A percentile compares a stretch with the other conserved stretches of the same genome.
These are phyloP conservation scores for Phytophthora macrochlamydospora DNA, from an alignment of 352 stramenopile genomes.

Conservation along the genomic window DNA sequence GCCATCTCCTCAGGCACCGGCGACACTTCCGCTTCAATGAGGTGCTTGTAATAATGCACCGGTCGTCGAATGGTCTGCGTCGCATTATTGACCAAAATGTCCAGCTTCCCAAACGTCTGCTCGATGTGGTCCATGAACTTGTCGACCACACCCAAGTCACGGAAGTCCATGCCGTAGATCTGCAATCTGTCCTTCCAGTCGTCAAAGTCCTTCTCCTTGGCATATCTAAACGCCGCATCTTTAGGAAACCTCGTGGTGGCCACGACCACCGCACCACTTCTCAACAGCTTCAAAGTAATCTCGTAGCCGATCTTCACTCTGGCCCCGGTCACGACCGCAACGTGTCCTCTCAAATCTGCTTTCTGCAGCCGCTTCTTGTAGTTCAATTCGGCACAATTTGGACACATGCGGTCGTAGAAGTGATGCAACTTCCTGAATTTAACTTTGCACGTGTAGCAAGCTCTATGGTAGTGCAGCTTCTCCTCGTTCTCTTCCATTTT, in stretches of 20 bases:
- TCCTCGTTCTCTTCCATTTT: conserved; percentile 7
- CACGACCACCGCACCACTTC: conserved; percentile 85
- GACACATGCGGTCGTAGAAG: conserved; percentile 95
- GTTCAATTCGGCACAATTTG: conserved; percentile 92
- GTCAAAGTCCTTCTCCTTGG: conserved; percentile 85
- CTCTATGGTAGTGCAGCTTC: conserved; percentile 87
- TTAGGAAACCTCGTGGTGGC: conserved; percentile 95
- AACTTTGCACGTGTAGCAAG: conserved; percentile 95
- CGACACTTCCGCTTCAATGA: conserved; percentile 80
- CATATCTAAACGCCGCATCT: conserved; percentile 87
- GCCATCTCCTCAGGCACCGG: conserved; percentile 54
- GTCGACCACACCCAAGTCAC: conserved; percentile 93
- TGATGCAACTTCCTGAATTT: conserved; percentile 93
- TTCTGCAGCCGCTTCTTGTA: conserved; percentile 93
- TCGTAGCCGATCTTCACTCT: conserved; percentile 97
- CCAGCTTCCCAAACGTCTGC: conserved; percentile 67
- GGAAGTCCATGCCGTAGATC: conserved; percentile 95
- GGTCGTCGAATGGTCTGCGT: conserved; percentile 96
- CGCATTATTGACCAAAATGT: conserved; percentile 97
- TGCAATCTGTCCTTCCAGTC: conserved; percentile 82
- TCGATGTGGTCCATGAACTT: conserved; percentile 92
- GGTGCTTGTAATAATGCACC: conserved; percentile 90
- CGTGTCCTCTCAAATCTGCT: conserved; percentile 72
- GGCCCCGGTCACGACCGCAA: conserved; percentile 92
- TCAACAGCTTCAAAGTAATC: conserved; percentile 92